Base-by-base conservation (phyloP, 768 basidiomycete species). In the Cyclocybe aegerita region DNA sequence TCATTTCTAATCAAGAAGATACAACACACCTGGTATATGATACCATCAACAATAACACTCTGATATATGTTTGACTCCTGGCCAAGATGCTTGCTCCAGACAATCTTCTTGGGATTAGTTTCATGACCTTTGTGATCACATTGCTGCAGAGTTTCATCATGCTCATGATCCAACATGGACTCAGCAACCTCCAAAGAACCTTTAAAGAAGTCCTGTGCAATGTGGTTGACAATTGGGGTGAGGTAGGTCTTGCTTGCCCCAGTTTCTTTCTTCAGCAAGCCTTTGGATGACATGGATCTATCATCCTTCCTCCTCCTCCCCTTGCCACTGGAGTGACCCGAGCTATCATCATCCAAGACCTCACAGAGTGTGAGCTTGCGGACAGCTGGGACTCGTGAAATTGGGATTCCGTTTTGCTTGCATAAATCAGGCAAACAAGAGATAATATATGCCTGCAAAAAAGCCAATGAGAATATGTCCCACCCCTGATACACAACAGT, bases 31-130 rank as follows among this genome's bases (percentile, higher is more conserved):
- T 64, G 58, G 62, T 90, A 90, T 10, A 65, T 47, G 1, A 75
- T 76, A 3, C 79, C 82, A 54, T 89, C 88, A 49, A 89, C 71
- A 4, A 55, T 61, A 2, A 84, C 78, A 30, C 75, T 74, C 3
- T 49, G 41, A 50, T 77, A 87, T 14, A 70, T 70, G 3, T 61
- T 61, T n/a, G 46, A 47, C 33, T 55, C 42, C 11, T 53, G 47
- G 10, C 40, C 37, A 23, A 56, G 45, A 11, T 30, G 40, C 23
- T 55, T 39, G 6, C 70, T 65, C 73, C 74, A 74, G 30, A 48
- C 50, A 52, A 75, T 66, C 14, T 60, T 65, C 33, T 57, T 38
- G 8, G 75, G 74, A 52, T 77, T 64, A 0, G 50, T 55, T 34
- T 63, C 63, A 54, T 75, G 78, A 39, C 38, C 46, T 53, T 59